These are phyloP conservation scores for Achlya hypogyna DNA, from an alignment of 352 stramenopile genomes.

Conservation along the genomic window DNA sequence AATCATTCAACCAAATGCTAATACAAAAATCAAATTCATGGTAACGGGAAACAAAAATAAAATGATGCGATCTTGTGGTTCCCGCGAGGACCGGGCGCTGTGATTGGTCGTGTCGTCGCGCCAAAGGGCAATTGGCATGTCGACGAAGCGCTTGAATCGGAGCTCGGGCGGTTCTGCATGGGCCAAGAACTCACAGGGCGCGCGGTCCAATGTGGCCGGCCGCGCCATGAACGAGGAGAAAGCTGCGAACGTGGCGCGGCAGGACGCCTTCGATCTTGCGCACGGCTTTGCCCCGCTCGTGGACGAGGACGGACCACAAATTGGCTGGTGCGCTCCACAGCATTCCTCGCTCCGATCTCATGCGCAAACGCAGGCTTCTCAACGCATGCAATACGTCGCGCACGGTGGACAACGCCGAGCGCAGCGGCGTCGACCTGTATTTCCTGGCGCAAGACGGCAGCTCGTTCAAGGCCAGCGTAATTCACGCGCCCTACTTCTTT, in stretches of 20 bases:
- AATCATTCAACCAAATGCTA: not conserved
- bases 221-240: conserved; percentile 55
- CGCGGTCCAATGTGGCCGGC: conserved; percentile 47
- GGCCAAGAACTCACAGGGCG: conserved; percentile 59
- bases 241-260: conserved; percentile 41
- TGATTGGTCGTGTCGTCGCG: not conserved
- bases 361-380: conserved; percentile 7
- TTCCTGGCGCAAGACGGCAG: conserved; percentile 90
- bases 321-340: not conserved
- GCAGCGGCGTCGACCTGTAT: conserved; percentile 91
- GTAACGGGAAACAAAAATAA: not conserved
- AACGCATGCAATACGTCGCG: conserved; percentile 16
- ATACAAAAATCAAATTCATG: not conserved
- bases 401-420: conserved; percentile 48
- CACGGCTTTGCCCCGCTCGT: conserved; percentile 59
- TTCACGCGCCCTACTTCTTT: conserved; percentile 97
- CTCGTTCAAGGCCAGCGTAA: conserved; percentile 94
- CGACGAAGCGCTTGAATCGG: conserved; percentile 14
- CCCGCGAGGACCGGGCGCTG: not conserved
- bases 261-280: conserved; percentile 59
- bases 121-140: not conserved
- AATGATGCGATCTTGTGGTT: not conserved
- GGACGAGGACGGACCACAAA: conserved; percentile 28
- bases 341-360: not conserved
- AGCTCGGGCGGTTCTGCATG: conserved; percentile 31